Conservation (phyloP, 1,139 yeast species). For the Candida sanyaensis region DNA sequence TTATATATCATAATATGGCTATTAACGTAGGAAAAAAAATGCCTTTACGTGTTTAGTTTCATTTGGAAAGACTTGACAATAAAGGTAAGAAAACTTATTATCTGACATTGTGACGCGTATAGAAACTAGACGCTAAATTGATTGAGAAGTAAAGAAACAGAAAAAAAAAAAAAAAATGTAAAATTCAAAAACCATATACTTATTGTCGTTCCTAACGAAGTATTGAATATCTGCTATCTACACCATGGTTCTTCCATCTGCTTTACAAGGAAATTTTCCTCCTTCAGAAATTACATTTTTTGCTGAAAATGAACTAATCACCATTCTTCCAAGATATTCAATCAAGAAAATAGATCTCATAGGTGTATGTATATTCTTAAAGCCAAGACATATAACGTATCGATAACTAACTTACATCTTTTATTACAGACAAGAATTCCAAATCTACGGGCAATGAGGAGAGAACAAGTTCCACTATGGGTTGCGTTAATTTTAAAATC, state of each 20-base stretch:
- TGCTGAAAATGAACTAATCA: slow-evolving; percentile 76
- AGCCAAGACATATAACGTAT: background rate
- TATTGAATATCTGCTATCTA: background rate
- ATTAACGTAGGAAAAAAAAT: background rate
- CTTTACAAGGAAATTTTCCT: slow-evolving; percentile 57
- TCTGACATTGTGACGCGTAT: too few species aligned
- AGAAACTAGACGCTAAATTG: too few species aligned
- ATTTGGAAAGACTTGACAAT: too few species aligned
- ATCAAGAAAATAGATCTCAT: slow-evolving; percentile 65
- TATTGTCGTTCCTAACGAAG: background rate
- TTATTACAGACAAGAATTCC: slow-evolving; percentile 45
- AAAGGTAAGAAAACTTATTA: too few species aligned
- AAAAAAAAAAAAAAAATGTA: too few species aligned
- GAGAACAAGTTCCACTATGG: slow-evolving; percentile 83
- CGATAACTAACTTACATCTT: slow-evolving; percentile 14
- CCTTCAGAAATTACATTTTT: slow-evolving; percentile 82
- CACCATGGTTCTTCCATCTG: slow-evolving; percentile 65
- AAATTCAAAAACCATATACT: too few species aligned
- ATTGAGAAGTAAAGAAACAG: too few species aligned
- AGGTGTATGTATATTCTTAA: slow-evolving; percentile 44
- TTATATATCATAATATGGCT: background rate
- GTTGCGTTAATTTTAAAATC: slow-evolving; percentile 78
- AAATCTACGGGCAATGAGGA: slow-evolving; percentile 64
- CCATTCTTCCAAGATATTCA: slow-evolving; percentile 74
- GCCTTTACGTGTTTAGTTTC: too few species aligned